phyloP scores from a whole-genome alignment of 2,329 filamentous ascomycete species.

The Amesomyces nigricolor region DNA sequence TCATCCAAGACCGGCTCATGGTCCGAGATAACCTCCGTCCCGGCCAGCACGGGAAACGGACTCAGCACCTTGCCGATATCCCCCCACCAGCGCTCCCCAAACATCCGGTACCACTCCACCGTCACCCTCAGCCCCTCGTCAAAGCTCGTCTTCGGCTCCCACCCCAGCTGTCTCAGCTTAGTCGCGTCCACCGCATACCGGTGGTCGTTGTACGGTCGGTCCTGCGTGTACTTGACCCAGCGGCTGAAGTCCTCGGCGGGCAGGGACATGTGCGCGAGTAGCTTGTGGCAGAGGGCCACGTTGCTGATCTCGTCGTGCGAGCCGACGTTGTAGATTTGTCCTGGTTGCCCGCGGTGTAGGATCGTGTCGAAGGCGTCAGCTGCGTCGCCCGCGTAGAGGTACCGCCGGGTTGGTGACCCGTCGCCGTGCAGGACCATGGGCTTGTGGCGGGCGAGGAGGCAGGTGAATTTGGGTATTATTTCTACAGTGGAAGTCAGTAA shows the following conservation, averaged over 20 bases:
- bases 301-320: slow-evolving; percentile 75
- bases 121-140: slow-evolving; percentile 58
- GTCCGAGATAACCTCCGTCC: slow-evolving; percentile 50
- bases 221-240: slow-evolving; percentile 69
- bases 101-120: slow-evolving; percentile 64
- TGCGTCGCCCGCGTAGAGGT: slow-evolving; percentile 73
- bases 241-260: slow-evolving; percentile 38
- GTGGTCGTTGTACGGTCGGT: slow-evolving; percentile 73
- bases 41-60: slow-evolving; percentile 58
- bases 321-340: slow-evolving; percentile 77
- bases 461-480: slow-evolving; percentile 78
- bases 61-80: slow-evolving; percentile 64
- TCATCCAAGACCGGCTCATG: slow-evolving; percentile 35
- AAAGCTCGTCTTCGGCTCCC: slow-evolving; percentile 62
- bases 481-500: slow-evolving; percentile 41
- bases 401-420: slow-evolving; percentile 67
- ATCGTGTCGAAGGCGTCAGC: slow-evolving; percentile 81
- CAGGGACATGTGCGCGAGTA: slow-evolving; percentile 59
- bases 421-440: slow-evolving; percentile 72
- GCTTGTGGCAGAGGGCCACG: slow-evolving; percentile 58
- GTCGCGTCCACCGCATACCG: slow-evolving; percentile 66
- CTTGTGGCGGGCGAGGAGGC: slow-evolving; percentile 59
- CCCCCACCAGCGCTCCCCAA: slow-evolving; percentile 66
- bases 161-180: slow-evolving; percentile 62
- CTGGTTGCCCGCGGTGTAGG: slow-evolving; percentile 67